Base-by-base conservation (phyloP, 306 rosid genomes). In the Quercus variabilis region DNA sequence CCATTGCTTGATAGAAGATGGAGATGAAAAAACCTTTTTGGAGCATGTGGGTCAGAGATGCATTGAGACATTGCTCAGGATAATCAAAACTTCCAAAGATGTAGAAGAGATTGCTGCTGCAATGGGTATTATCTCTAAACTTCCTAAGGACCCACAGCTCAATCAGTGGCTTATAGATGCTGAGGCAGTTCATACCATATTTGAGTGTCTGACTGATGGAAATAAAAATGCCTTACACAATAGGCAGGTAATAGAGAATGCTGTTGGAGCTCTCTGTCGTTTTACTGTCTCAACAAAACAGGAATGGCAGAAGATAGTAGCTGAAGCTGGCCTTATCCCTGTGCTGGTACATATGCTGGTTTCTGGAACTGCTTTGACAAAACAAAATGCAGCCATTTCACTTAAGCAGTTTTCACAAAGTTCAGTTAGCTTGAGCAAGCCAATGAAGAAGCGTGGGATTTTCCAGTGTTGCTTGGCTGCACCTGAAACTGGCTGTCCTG, bases 361-460 rank as follows among this genome's bases (percentile, higher is more conserved):
- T 76, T 91, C 91, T 30, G 95, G 91, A 81, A 81, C 92, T 62
- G 55, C 89, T 58, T 43, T 82, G 33, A 74, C 87, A 0, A 88
- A 84, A 77, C 84, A 81, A 80, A 80, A 81, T 23, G 84, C 95
- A 43, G 92, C 95, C 67, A 54, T 85, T 76, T 82, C 91, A 11
- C 85, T 91, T 55, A 88, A 82, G 74, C 95, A 88, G 86, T 81
- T 91, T 74, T 91, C 95, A 2, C 85, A 91, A 77, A 89, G 92
- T 76, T 87, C 95, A 14, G 58, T 59, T 21, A 30, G 28, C 82
- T 82, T 91, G 75, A 87, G 86, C 90, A 84, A 55, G 86, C 87
- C 83, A 1, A 85, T 87, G 35, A 87, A 88, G 86, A 87, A 81
- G 74, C 70, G 51, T 1, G 67, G 86, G 5, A 12, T 82, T 6